phyloP scores from a whole-genome alignment of 495 filamentous ascomycete species.

The Poronia punctata region DNA sequence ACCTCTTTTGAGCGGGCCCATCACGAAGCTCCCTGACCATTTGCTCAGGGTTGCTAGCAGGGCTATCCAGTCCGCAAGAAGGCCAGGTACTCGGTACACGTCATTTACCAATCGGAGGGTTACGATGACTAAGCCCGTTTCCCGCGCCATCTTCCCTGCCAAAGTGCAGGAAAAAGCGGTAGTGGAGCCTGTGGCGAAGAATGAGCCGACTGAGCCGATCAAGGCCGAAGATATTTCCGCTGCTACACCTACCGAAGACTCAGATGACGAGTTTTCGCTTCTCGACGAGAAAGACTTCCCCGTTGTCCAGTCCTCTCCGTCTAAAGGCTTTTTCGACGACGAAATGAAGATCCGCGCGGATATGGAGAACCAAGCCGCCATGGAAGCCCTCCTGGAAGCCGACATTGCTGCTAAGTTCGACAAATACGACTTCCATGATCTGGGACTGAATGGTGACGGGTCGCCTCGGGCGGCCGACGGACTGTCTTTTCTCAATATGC shows the following conservation, averaged over 20 bases:
- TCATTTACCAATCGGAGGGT: too few species aligned
- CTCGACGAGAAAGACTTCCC: conserved; percentile 13
- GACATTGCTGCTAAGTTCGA: conserved; percentile 26
- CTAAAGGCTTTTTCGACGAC: conserved; percentile 50
- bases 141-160: too few species aligned
- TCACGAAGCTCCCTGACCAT: conserved; percentile 18
- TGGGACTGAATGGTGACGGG: conserved; percentile 35
- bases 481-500: conserved; percentile 37
- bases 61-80: conserved; percentile 22
- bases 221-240: conserved; percentile 10
- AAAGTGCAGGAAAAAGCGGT: too few species aligned
- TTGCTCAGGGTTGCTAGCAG: conserved; percentile 17
- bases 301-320: conserved; percentile 22
- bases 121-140: too few species aligned
- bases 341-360: conserved; percentile 43
- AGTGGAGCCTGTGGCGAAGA: too few species aligned
- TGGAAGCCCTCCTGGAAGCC: conserved; percentile 27
- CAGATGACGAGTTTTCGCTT: conserved; percentile 18
- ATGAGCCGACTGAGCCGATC: too few species aligned
- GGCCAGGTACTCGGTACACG: too few species aligned
- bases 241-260: conserved; percentile 28
- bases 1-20: conserved; percentile 21
- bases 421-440: conserved; percentile 29
- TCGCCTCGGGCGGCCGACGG: conserved; percentile 45
- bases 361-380: conserved; percentile 25